phyloP scores from a whole-genome alignment of 2,329 filamentous ascomycete genomes.

The Akanthomyces lecanii region DNA sequence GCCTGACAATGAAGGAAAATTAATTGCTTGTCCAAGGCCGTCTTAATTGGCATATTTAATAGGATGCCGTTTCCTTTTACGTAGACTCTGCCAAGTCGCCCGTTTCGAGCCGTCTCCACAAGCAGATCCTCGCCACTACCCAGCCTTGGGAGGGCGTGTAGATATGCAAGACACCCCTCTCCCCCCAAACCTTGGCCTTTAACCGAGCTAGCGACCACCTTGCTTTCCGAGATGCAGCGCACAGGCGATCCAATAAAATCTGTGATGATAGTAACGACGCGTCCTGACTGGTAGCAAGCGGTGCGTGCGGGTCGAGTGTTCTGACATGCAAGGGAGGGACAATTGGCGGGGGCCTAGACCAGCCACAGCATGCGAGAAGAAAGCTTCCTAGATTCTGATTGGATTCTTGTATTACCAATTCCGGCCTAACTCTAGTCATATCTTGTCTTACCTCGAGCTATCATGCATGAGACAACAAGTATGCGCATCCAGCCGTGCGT shows the following conservation, averaged over 20 bases:
- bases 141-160: background rate
- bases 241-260: background rate
- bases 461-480: background rate
- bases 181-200: too few relatives aligned
- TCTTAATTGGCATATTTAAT: background rate
- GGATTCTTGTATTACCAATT: background rate
- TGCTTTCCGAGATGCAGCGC: too few relatives aligned
- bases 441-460: too few relatives aligned
- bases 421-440: background rate
- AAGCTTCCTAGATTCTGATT: background rate
- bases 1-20: too few relatives aligned
- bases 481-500: background rate
- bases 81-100: too few relatives aligned
- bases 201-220: too few relatives aligned
- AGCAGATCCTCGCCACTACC: background rate
- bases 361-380: background rate
- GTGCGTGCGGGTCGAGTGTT: too few relatives aligned
- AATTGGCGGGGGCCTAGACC: background rate
- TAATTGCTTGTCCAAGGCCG: too few relatives aligned
- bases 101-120: too few relatives aligned
- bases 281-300: too few relatives aligned
- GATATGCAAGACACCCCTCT: background rate
- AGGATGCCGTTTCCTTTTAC: too few relatives aligned
- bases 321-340: background rate
- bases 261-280: background rate